phyloP scores from a whole-genome alignment of 2,329 filamentous ascomycete species.

The Aspergillus aculeatinus region DNA sequence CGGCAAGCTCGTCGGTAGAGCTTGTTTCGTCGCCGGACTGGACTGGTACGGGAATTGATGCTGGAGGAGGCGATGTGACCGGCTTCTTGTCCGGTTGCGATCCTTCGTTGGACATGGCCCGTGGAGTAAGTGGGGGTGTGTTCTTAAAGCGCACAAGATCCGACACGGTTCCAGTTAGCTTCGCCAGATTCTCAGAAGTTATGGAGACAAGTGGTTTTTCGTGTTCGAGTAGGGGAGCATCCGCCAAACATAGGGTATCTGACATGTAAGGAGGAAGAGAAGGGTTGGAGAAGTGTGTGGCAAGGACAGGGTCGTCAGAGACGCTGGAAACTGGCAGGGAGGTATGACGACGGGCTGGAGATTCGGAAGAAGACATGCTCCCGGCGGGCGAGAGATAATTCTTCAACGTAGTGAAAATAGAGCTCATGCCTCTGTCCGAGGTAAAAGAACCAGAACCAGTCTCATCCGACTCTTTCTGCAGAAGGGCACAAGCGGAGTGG shows the following conservation, averaged over 20 bases:
- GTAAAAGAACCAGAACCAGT: constrained; percentile 39
- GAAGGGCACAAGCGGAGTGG: constrained; percentile 43
- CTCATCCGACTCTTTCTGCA: constrained; percentile 45
- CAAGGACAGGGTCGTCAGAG: constrained; percentile 64
- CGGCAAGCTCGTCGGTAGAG: constrained; percentile 36
- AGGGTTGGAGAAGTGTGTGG: constrained; percentile 69
- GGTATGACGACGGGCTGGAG: constrained; percentile 45
- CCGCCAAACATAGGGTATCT: constrained; percentile 46
- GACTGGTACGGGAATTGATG: constrained; percentile 19
- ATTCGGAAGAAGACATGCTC: constrained; percentile 31
- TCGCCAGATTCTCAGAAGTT: constrained; percentile 46
- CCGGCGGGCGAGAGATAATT: constrained; percentile 43
- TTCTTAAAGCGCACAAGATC: constrained; percentile 70
- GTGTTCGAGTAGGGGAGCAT: constrained; percentile 53
- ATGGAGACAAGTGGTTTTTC: constrained; percentile 43
- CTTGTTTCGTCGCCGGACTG: constrained; percentile 27
- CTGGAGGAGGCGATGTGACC: constrained; percentile 23
- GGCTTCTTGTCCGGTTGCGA: constrained; percentile 34
- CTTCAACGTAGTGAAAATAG: constrained; percentile 46
- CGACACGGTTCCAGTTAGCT: constrained; percentile 81
- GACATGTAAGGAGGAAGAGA: constrained; percentile 52
- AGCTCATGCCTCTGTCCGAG: constrained; percentile 40
- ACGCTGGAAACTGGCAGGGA: constrained; percentile 62
- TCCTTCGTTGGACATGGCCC: constrained; percentile 72
- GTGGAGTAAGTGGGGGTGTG: constrained; percentile 84